These are phyloP conservation scores for Suillus occidentalis DNA, from an alignment of 768 basidiomycete species.

Conservation along the genomic window DNA sequence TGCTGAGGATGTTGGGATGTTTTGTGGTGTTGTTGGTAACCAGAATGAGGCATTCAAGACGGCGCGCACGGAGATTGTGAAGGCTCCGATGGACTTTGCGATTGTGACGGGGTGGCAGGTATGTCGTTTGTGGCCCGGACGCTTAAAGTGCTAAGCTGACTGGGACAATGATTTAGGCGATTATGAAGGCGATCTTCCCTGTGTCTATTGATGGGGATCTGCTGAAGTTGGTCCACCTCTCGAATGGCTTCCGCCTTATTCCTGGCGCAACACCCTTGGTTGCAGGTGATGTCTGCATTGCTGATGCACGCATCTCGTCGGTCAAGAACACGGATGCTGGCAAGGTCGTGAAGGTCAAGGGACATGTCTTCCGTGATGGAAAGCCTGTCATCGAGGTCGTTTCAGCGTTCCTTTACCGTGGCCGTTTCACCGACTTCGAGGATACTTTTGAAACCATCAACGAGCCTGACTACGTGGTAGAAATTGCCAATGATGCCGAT, in stretches of 20 bases:
- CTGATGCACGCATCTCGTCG: slow-evolving; percentile 85
- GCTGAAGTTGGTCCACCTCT: slow-evolving; percentile 93
- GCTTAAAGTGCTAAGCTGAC: neutral
- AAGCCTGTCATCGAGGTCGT: slow-evolving; percentile 89
- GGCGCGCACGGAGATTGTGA: slow-evolving; percentile 60
- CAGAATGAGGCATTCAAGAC: slow-evolving; percentile 89
- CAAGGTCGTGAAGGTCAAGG: slow-evolving; percentile 90
- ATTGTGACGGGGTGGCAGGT: slow-evolving; percentile 99
- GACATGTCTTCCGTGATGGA: slow-evolving; percentile 73
- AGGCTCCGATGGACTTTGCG: slow-evolving; percentile 98
- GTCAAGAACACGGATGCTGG: slow-evolving; percentile 90
- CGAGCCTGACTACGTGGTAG: slow-evolving; percentile 85
- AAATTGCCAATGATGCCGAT: slow-evolving; percentile 69
- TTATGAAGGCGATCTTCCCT: slow-evolving; percentile 99
- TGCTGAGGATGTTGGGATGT: slow-evolving; percentile 75
- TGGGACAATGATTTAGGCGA: slow-evolving; percentile 62
- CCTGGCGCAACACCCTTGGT: slow-evolving; percentile 73
- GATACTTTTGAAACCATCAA: slow-evolving; percentile 95
- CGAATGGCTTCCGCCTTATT: slow-evolving; percentile 92
- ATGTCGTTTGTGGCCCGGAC: slow-evolving; percentile 26
- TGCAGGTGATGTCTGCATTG: slow-evolving; percentile 87
- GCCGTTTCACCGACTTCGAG: slow-evolving; percentile 88
- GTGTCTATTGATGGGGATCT: slow-evolving; percentile 88
- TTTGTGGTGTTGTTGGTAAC: slow-evolving; percentile 93
- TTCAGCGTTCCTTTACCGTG: slow-evolving; percentile 96